Conservation (phyloP, 352 stramenopile species). For the Globisporangium alternatum region DNA sequence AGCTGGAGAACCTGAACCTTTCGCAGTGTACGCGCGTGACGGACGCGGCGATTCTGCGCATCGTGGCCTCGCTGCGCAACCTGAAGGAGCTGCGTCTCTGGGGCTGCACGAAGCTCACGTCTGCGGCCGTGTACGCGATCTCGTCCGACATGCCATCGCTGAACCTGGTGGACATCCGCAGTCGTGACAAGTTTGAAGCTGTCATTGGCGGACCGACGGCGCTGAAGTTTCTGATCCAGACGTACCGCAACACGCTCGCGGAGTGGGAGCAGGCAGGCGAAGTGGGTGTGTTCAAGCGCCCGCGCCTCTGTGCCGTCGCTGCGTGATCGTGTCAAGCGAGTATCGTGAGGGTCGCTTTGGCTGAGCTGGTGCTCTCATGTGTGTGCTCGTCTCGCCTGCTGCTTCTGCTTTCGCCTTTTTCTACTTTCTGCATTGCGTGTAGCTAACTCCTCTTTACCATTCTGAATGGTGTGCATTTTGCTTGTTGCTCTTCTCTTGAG, state of each 20-base stretch:
- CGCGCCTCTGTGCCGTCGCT: constrained; percentile 44
- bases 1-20: constrained; percentile 67
- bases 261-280: constrained; percentile 74
- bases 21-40: constrained; percentile 82
- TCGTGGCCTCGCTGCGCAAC: constrained; percentile 47
- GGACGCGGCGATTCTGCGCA: constrained; percentile 57
- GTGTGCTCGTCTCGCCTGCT: constrained; percentile 4
- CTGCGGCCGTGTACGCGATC: constrained; percentile 64
- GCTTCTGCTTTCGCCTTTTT: constrained; percentile 19
- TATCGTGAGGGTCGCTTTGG: background rate
- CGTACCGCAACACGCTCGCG: constrained; percentile 56
- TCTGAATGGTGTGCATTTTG: background rate
- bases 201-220: constrained; percentile 73
- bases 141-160: constrained; percentile 60
- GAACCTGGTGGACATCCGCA: constrained; percentile 72
- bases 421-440: constrained; percentile 10
- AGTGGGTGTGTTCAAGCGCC: constrained; percentile 72
- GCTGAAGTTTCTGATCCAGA: constrained; percentile 81
- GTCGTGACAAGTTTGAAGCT: constrained; percentile 67
- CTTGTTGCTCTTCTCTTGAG: background rate
- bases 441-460: constrained; percentile 2
- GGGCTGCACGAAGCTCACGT: constrained; percentile 80
- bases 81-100: constrained; percentile 79
- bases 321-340: constrained; percentile 28
- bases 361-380: constrained; percentile 4